Conservation (phyloP, 306 rosid genomes). For the Spatholobus suberectus region DNA sequence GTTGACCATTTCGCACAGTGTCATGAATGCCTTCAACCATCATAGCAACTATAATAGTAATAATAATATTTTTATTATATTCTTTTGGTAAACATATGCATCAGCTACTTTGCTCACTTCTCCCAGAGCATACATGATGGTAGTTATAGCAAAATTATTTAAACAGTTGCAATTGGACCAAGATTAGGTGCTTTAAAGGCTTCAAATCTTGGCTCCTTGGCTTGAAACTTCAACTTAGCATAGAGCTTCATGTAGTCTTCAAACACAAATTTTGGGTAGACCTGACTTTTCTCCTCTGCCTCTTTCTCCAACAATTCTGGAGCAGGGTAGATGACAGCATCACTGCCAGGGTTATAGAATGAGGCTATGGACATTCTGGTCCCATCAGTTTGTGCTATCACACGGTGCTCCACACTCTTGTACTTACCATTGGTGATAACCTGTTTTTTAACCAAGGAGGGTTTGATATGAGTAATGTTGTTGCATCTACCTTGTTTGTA, state of each 20-base stretch:
- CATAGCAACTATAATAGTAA: not conserved
- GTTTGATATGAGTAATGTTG: not conserved
- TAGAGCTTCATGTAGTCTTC: conserved; percentile 94
- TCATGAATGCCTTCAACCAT: conserved; percentile 27
- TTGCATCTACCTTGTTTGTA: conserved; percentile 13
- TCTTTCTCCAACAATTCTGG: conserved; percentile 73
- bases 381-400: conserved; percentile 78
- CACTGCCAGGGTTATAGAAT: conserved; percentile 91
- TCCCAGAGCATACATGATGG: not conserved
- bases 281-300: conserved; percentile 58
- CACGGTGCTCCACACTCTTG: conserved; percentile 92
- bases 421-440: conserved; percentile 91
- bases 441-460: conserved; percentile 31
- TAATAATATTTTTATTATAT: not conserved
- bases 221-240: conserved; percentile 68
- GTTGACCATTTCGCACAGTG: conserved; percentile 19
- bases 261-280: conserved; percentile 91
- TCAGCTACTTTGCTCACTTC: not conserved
- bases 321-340: conserved; percentile 87
- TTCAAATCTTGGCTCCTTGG: conserved; percentile 92
- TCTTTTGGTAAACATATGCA: not conserved
- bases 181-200: conserved; percentile 60
- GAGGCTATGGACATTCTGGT: conserved; percentile 93
- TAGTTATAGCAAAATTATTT: not conserved
- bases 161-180: conserved; percentile 78